phyloP scores from a whole-genome alignment of 495 filamentous ascomycete genomes.

The Penicillium fimorum region DNA sequence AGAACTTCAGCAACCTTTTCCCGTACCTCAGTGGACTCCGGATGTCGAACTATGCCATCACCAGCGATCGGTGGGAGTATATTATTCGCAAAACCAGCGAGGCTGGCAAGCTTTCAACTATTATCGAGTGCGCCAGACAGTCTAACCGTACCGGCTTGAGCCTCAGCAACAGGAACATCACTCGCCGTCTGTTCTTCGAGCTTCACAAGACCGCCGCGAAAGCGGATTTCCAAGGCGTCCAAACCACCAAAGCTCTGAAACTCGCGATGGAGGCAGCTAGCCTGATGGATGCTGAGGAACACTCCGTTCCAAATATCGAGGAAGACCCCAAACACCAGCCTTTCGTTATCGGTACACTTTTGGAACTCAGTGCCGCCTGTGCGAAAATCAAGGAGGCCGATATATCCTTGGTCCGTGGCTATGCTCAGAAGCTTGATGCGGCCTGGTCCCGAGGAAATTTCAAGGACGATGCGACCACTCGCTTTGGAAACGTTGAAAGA shows the following conservation, averaged over 20 bases:
- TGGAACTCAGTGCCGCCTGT: conserved; percentile 45
- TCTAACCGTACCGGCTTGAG: conserved; percentile 49
- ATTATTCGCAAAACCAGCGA: conserved; percentile 41
- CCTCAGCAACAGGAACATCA: conserved; percentile 41
- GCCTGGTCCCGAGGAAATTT: conserved; percentile 28
- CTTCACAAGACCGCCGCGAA: conserved; percentile 49
- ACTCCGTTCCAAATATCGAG: conserved; percentile 24
- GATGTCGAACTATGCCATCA: conserved; percentile 39
- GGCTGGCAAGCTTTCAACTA: conserved; percentile 40
- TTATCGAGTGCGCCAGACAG: conserved; percentile 55
- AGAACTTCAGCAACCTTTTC: conserved; percentile 62
- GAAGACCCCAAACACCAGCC: conserved; percentile 38
- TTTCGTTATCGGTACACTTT: conserved; percentile 41
- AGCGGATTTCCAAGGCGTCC: conserved; percentile 41
- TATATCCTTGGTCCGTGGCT: conserved; percentile 33
- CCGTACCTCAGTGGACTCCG: conserved; percentile 57
- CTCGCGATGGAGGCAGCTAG: conserved; percentile 50
- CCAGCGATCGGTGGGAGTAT: conserved; percentile 29
- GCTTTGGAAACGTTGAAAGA: conserved; percentile 14
- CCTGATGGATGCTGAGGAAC: conserved; percentile 50
- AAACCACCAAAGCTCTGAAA: conserved; percentile 34
- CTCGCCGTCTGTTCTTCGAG: conserved; percentile 48
- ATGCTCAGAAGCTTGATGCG: conserved; percentile 37
- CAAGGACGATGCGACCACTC: conserved; percentile 12
- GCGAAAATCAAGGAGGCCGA: conserved; percentile 35